A percentile compares a stretch with the other conserved stretches of the same genome.
These are phyloP conservation scores for Acephala macrosclerotiorum DNA, from an alignment of 2,329 filamentous ascomycete species.

Conservation along the genomic window DNA sequence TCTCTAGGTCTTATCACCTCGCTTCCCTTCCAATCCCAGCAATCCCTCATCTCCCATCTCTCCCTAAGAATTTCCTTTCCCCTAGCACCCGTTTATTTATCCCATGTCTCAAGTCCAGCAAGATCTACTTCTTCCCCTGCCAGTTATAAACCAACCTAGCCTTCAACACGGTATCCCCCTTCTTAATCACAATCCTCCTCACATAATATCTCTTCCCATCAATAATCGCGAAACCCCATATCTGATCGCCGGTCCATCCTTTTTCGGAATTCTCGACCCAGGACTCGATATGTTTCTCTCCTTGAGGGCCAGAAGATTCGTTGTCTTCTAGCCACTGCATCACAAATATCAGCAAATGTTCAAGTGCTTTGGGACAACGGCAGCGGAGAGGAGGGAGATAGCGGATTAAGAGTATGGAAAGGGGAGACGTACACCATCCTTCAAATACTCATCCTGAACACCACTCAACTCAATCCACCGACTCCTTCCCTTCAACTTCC, in stretches of 20 bases:
- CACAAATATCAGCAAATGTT: background rate
- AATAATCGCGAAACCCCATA: conserved; percentile 55
- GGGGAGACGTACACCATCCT: conserved; percentile 10
- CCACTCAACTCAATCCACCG: conserved; percentile 48
- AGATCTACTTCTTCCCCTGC: conserved; percentile 35
- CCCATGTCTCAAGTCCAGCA: no score
- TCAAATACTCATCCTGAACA: conserved; percentile 45
- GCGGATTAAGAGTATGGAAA: background rate
- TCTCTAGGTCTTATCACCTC: background rate
- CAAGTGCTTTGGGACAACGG: background rate
- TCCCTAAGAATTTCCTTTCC: no score
- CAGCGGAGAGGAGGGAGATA: background rate
- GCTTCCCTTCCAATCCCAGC: background rate
- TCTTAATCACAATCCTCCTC: conserved; percentile 49
- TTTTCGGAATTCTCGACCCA: conserved; percentile 55
- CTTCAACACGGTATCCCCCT: conserved; percentile 48
- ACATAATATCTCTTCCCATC: conserved; percentile 49
- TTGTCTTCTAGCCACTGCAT: conserved; percentile 56
- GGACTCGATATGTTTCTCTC: conserved; percentile 55
- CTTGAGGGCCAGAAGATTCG: conserved; percentile 49
- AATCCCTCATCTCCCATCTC: background rate
- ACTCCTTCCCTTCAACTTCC: conserved; percentile 58
- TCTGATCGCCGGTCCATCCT: conserved; percentile 63
- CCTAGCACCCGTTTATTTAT: no score
- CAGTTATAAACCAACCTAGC: conserved; percentile 53